Percentiles rank a stretch among this genome's conserved stretches.
Conservation (phyloP, 345 rosid genomes). For the Populus deltoides region DNA sequence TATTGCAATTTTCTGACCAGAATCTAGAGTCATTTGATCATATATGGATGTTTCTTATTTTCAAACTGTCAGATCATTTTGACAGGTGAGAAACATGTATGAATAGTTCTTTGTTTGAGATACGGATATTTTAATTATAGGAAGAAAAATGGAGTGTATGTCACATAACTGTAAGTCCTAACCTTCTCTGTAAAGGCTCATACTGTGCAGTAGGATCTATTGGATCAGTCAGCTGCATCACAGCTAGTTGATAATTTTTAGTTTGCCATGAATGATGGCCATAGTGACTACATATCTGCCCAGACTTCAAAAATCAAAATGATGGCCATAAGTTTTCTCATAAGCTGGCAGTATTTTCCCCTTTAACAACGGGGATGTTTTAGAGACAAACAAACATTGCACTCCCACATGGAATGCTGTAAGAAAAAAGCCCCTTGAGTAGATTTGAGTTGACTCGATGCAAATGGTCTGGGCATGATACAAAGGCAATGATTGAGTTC, state of each 20-base stretch:
- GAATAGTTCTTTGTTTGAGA: background rate
- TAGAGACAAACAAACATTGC: background rate
- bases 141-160: background rate
- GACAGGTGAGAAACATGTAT: background rate
- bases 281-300: background rate
- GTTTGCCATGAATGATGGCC: background rate
- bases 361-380: background rate
- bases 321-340: background rate
- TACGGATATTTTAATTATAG: background rate
- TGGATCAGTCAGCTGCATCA: background rate
- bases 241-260: background rate
- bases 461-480: constrained; percentile 12
- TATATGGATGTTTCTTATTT: no score
- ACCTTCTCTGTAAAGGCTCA: background rate
- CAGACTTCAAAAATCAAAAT: background rate
- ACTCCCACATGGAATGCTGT: background rate
- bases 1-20: background rate
- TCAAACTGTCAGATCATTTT: background rate
- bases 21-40: background rate
- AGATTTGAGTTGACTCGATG: constrained; percentile 12
- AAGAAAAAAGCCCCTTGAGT: background rate
- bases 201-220: background rate
- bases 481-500: constrained; percentile 15
- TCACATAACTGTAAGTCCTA: background rate
- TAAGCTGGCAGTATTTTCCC: background rate